Base-by-base conservation (phyloP, 139 green algal species). In the Chlamydomonas eustigma region DNA sequence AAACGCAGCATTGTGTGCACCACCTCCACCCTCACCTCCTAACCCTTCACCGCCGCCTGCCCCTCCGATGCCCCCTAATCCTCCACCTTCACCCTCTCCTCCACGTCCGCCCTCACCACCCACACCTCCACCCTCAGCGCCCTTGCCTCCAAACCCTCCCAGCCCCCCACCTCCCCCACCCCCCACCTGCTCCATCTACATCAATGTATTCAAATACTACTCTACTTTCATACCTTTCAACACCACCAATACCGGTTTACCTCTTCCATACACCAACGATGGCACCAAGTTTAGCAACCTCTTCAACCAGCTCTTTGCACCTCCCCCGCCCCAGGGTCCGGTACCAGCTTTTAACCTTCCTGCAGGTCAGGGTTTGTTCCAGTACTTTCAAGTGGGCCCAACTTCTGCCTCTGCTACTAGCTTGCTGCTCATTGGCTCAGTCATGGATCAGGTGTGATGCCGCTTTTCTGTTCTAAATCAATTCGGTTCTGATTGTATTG, bases 301-400 rank as follows among this genome's bases (percentile, higher is more conserved):
- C 25, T 70, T 70, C 58, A 70, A 70, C 58, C 58, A 70, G 58
- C 58, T 70, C 8, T 70, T 37, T 35, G 58, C 24, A 28, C 44
- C 44, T 18, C 12, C 44, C 12, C 44, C 44, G 12, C 44, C 44
- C 12, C 12, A 12, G 18, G 44, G 18, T 18, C 44, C 44, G 44
- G 12, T 12, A 12, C 44, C 44, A 58, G 44, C 44, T 18, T 58
- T 28, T 18, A n/a, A n/a, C n/a, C n/a, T n/a, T n/a, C 18, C 44
- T 18, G 12, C 44, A 12, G 12, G 18, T 12, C 44, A 58, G 44
- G 44, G 44, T 18, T 18, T 58, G 44, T 58, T 58, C 44, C 44
- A 58, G 44, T 18, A 58, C 44, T 58, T 28, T 18, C 44, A 58
- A 18, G 44, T 18, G 12, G 44, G 44, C 44, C 44, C 44, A 12